Conservation (phyloP, 495 filamentous ascomycete species). For the Tricharina praecox region DNA sequence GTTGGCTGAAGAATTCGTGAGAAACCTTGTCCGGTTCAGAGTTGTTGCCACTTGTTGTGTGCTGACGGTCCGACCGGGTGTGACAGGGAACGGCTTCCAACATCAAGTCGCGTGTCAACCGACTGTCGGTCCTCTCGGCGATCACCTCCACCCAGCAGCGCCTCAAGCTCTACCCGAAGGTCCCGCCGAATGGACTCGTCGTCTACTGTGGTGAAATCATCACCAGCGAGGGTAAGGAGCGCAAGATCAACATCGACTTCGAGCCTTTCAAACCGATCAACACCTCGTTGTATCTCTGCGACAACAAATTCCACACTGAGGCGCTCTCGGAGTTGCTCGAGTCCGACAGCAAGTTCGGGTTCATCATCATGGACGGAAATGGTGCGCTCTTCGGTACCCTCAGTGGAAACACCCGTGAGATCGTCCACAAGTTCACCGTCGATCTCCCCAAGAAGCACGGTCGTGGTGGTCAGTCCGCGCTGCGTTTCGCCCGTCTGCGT, state of each 20-base stretch:
- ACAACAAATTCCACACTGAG: slow-evolving; percentile 99
- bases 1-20: slow-evolving; percentile 99
- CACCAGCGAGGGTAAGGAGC: slow-evolving; percentile 92
- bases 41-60: slow-evolving; percentile 1
- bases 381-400: slow-evolving; percentile 91
- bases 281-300: slow-evolving; percentile 94
- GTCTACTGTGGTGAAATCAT: slow-evolving; percentile 99
- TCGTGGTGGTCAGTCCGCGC: slow-evolving; percentile 94
- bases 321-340: slow-evolving; percentile 89
- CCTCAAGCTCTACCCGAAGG: slow-evolving; percentile 96
- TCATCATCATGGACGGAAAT: slow-evolving; percentile 99
- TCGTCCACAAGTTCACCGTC: slow-evolving; percentile 94
- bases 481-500: slow-evolving; percentile 97
- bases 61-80: neutral
- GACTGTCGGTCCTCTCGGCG: slow-evolving; percentile 88
- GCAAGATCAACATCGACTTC: slow-evolving; percentile 99
- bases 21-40: too few species aligned
- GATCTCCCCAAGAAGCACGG: slow-evolving; percentile 99
- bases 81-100: slow-evolving; percentile 84
- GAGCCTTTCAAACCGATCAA: slow-evolving; percentile 99
- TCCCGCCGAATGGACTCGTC: slow-evolving; percentile 89
- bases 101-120: slow-evolving; percentile 98
- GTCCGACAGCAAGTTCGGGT: slow-evolving; percentile 96
- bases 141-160: slow-evolving; percentile 98
- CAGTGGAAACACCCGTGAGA: slow-evolving; percentile 87